phyloP scores from a whole-genome alignment of 257 asterid genomes.

The Lavandula angustifolia region DNA sequence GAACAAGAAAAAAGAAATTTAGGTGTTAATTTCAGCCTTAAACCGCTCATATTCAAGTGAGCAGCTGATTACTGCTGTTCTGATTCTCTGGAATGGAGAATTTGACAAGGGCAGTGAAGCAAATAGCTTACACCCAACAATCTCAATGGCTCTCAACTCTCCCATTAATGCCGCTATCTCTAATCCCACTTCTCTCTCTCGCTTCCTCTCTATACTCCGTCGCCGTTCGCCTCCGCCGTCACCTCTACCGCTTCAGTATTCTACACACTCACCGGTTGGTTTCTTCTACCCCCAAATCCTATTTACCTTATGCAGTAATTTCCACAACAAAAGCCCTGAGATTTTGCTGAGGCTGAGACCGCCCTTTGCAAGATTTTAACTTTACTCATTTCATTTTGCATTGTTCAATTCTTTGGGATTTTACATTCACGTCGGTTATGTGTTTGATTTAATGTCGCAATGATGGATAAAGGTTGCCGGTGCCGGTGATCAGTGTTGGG shows the following conservation, averaged over 20 bases:
- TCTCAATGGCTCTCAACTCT: slow-evolving; percentile 47
- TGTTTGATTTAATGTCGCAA: neutral
- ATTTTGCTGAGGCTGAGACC: neutral
- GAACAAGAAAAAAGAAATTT: no score
- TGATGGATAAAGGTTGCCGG: slow-evolving; percentile 61
- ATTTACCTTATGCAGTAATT: neutral
- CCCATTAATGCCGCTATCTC: slow-evolving; percentile 56
- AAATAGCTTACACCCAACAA: slow-evolving; percentile 61
- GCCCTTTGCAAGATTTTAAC: neutral
- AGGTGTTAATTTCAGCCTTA: no score
- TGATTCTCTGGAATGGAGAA: slow-evolving; percentile 53
- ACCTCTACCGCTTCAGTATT: slow-evolving; percentile 49
- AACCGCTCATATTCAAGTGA: neutral
- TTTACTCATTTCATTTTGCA: neutral
- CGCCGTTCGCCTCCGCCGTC: slow-evolving; percentile 62
- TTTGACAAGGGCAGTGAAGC: slow-evolving; percentile 56
- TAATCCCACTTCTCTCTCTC: slow-evolving; percentile 67
- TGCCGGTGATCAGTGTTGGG: slow-evolving; percentile 88
- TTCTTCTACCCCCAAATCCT: neutral
- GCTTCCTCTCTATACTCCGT: slow-evolving; percentile 62
- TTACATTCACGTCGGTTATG: neutral
- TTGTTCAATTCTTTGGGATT: neutral
- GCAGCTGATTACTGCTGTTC: neutral
- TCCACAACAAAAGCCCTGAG: neutral
- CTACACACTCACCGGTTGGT: slow-evolving; percentile 53